These are phyloP conservation scores for Mortierella sp. DNA, from an alignment of 371 early-diverging fungal species.

Conservation along the genomic window DNA sequence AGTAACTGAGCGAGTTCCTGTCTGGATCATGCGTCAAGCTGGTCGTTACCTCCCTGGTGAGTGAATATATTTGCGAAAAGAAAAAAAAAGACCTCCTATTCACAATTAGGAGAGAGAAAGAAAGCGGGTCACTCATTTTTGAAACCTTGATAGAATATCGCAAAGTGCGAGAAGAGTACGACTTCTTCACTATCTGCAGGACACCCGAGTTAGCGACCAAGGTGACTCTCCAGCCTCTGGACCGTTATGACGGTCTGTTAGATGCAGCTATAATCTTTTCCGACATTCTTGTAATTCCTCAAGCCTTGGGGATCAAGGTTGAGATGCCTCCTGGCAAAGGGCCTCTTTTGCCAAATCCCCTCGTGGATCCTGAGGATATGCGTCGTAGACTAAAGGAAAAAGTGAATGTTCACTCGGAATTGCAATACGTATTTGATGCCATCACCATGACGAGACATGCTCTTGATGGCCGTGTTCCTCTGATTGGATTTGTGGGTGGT, in stretches of 20 bases:
- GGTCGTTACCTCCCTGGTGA: constrained; percentile 96
- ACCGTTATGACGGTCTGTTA: constrained; percentile 88
- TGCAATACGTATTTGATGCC: constrained; percentile 94
- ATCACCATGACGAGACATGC: constrained; percentile 91
- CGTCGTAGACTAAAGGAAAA: constrained; percentile 64
- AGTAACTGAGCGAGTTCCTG: constrained; percentile 88
- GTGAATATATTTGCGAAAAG: background rate
- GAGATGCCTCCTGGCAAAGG: constrained; percentile 93
- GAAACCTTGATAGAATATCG: constrained; percentile 81
- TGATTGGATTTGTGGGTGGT: constrained; percentile 96
- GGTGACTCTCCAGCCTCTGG: constrained; percentile 96
- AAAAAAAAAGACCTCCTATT: too few species aligned
- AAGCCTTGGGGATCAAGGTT: constrained; percentile 95
- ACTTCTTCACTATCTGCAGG: constrained; percentile 95
- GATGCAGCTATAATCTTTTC: constrained; percentile 98
- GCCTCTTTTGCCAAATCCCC: constrained; percentile 90
- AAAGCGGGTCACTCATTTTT: constrained; percentile 2
- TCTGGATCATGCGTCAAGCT: constrained; percentile 99
- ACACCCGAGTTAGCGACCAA: constrained; percentile 92
- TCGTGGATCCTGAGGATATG: constrained; percentile 82
- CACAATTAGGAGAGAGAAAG: background rate
- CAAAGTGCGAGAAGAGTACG: constrained; percentile 82
- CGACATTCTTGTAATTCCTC: constrained; percentile 97
- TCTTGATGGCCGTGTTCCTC: constrained; percentile 89
- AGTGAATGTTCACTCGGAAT: constrained; percentile 79